Conservation (phyloP, 768 basidiomycete genomes). For the Tylopilus rubrobrunneus region DNA sequence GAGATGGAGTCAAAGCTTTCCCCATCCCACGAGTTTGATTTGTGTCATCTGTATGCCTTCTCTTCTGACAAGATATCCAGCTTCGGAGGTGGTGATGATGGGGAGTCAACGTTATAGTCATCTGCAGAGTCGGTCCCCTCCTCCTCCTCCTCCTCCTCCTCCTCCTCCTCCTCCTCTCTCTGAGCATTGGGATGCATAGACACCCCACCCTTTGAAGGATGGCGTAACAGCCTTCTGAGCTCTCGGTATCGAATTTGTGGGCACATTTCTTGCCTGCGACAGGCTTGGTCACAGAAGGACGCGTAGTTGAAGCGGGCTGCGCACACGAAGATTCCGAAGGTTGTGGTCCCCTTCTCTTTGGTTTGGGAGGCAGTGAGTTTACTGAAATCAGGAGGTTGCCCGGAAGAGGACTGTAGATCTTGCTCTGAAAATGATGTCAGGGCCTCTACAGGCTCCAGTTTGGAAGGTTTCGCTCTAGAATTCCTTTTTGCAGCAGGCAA, state of each 20-base stretch:
- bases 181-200: conserved; percentile 9
- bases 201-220: conserved; percentile 29
- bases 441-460: conserved; percentile 35
- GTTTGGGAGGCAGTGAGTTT: conserved; percentile 6
- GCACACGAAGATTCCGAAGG: conserved; percentile 2
- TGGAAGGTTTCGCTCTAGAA: conserved; percentile 9
- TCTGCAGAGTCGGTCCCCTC: no score
- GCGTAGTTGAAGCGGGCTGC: conserved; percentile 1
- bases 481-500: conserved; percentile 11
- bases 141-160: no score
- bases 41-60: conserved; percentile 36
- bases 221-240: conserved; percentile 14
- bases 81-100: conserved; percentile 26
- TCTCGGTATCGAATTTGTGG: conserved; percentile 25
- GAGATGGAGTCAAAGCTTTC: conserved; percentile 26
- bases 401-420: conserved; percentile 29
- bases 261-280: conserved; percentile 19
- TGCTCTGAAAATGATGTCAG: conserved; percentile 63
- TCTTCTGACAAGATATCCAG: conserved; percentile 40
- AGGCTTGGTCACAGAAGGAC: conserved; percentile 5
- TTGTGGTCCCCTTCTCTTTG: background rate
- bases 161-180: conserved; percentile 36
- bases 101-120: conserved; percentile 34
- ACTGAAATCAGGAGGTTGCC: conserved; percentile 5
- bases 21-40: conserved; percentile 21